Evolutionary conservation across 176 grass and related monocot genomes (phyloP), one percentile per base, ranked within the genome.

Genomic region (Ananas comosus): DNA sequence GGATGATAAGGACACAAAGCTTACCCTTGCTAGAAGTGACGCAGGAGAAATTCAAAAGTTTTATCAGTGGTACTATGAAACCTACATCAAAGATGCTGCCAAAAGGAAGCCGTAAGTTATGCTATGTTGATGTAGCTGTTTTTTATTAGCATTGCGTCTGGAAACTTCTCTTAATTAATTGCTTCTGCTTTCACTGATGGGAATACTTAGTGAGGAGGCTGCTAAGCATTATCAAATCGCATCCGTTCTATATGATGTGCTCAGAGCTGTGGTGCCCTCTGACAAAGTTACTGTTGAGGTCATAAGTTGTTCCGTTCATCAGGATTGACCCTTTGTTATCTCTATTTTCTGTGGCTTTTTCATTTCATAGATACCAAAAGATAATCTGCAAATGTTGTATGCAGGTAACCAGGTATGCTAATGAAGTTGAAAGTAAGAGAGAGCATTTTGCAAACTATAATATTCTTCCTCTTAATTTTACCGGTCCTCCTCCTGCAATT

Each of bases 401-500:
- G 14, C 88, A 92, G 93, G 68, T 72, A 73, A 68, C 69, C 66
- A 53, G 47, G 25, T 87, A 80, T 52, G 86, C 89, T 49, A 72
- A 48, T 85, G 86, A 49, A 9, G 52, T 92, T 52, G 92, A 96
- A 80, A 87, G 73, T 69, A 80, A 83, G 69, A 90, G 88, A 78
- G 82, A 81, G 67, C 83, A 80, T 29, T 97, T 82, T 76, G 74
- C 79, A 79, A 70, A 64, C n/a, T 99, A 90, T 68, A 99, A 99
- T 76, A 99, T 99, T 84, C 85, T 99, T 77, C 95, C 95, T 82
- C 90, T 93, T 72, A 79, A 86, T 79, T 72, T 90, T 82, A 75
- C 84, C 49, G 85, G 58, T 63, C 47, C 49, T 12, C 4, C 28
- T 72, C 90, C 86, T 79, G 65, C 82, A 75, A 74, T 99, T 80